Evolutionary conservation across 2,329 filamentous ascomycete genomes (phyloP).

Genomic region (Phoma herbarum): DNA sequence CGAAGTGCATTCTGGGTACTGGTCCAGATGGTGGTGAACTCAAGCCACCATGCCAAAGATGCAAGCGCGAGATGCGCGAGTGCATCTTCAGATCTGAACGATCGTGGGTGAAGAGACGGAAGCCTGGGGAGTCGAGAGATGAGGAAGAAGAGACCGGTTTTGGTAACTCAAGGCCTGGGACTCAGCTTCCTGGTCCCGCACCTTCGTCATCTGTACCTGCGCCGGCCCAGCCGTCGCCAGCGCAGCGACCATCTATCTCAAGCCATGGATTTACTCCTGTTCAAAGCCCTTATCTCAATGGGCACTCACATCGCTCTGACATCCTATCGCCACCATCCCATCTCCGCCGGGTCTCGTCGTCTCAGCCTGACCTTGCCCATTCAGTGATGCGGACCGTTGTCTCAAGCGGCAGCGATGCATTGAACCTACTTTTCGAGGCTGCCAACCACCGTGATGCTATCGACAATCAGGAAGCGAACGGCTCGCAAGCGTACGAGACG

Average conservation of each 20-base stretch:
- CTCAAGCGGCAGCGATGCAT: constrained; percentile 62
- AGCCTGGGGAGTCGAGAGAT: constrained; percentile 42
- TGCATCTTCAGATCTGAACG: constrained; percentile 57
- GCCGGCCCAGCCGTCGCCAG: constrained; percentile 29
- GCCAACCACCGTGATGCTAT: constrained; percentile 52
- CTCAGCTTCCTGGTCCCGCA: constrained; percentile 18
- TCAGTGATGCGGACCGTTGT: constrained; percentile 61
- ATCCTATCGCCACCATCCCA: constrained; percentile 41
- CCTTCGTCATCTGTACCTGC: constrained; percentile 21
- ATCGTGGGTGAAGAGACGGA: constrained; percentile 51
- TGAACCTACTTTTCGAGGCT: constrained; percentile 63
- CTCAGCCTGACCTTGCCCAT: constrained; percentile 48
- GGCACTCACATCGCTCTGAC: constrained; percentile 35
- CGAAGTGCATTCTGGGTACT: constrained; percentile 60
- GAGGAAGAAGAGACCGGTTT: constrained; percentile 28
- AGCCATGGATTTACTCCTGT: constrained; percentile 37
- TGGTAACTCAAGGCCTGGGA: constrained; percentile 6
- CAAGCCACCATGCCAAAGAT: constrained; percentile 58
- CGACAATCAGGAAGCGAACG: constrained; percentile 42
- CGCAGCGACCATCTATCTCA: constrained; percentile 38
- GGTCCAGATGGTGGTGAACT: constrained; percentile 54
- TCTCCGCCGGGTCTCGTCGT: constrained; percentile 44
- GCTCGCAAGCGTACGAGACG: constrained; percentile 52
- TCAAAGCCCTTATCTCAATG: constrained; percentile 38
- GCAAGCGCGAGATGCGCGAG: constrained; percentile 60